Percentiles rank a stretch among this genome's conserved stretches.
Conservation (phyloP, 768 basidiomycete genomes). For the Tricholomella constricta region DNA sequence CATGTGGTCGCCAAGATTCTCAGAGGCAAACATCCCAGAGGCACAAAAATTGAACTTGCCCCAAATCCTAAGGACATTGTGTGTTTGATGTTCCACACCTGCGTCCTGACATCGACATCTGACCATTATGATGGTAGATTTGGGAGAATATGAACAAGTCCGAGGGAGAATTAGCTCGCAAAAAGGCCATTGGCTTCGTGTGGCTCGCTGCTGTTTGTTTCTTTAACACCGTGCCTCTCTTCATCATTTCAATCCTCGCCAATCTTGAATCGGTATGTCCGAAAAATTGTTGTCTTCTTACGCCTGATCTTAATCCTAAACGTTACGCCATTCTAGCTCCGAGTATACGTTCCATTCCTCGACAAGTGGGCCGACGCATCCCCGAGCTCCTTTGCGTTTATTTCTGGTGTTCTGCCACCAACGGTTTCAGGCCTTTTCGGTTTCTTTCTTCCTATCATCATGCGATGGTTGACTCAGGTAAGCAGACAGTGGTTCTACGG, state of each 20-base stretch:
- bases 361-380: slow-evolving; percentile 68
- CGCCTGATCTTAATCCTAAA: slow-evolving; percentile 7
- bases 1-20: slow-evolving; percentile 81
- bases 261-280: slow-evolving; percentile 77
- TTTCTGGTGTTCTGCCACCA: slow-evolving; percentile 93
- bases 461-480: slow-evolving; percentile 83
- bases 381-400: slow-evolving; percentile 69
- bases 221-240: slow-evolving; percentile 92
- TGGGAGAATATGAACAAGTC: slow-evolving; percentile 90
- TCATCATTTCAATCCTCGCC: slow-evolving; percentile 88
- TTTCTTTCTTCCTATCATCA: slow-evolving; percentile 88
- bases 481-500: slow-evolving; percentile 46
- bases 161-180: slow-evolving; percentile 63
- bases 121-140: slow-evolving; percentile 46
- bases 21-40: slow-evolving; percentile 68
- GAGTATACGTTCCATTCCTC: slow-evolving; percentile 74
- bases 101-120: slow-evolving; percentile 1
- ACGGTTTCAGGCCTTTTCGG: slow-evolving; percentile 86
- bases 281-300: neutral
- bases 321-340: slow-evolving; percentile 47
- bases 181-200: slow-evolving; percentile 74
- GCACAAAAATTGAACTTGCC: slow-evolving; percentile 70
- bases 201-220: slow-evolving; percentile 82
- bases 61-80: slow-evolving; percentile 92
- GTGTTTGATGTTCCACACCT: slow-evolving; percentile 25